These are phyloP conservation scores for Agrocybe praecox DNA, from an alignment of 768 basidiomycete genomes.

Conservation along the genomic window DNA sequence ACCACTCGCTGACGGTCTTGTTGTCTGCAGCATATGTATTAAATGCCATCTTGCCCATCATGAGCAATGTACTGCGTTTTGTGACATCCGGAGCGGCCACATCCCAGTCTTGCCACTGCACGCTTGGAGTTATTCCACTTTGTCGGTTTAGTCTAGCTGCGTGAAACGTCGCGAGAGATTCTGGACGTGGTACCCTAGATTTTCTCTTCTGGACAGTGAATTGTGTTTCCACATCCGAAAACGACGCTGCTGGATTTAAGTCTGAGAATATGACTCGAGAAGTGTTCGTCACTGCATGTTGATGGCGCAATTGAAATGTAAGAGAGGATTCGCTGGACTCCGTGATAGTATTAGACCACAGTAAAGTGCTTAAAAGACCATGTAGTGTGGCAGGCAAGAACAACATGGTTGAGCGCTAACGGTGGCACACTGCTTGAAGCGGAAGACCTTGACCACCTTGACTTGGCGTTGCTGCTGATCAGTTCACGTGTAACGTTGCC, in stretches of 20 bases:
- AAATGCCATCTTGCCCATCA: conserved; percentile 87
- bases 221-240: conserved; percentile 29
- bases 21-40: conserved; percentile 72
- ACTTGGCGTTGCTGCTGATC: no score
- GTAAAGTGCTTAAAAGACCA: conserved; percentile 40
- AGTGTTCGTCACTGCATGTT: conserved; percentile 55
- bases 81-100: conserved; percentile 71
- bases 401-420: no score
- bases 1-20: conserved; percentile 61
- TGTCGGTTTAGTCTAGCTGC: conserved; percentile 35
- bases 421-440: no score
- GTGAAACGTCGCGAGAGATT: conserved; percentile 41
- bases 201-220: conserved; percentile 44
- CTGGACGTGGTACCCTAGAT: conserved; percentile 47
- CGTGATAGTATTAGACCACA: conserved; percentile 37
- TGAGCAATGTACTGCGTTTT: conserved; percentile 69
- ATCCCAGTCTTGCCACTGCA: conserved; percentile 68
- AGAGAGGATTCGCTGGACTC: conserved; percentile 35
- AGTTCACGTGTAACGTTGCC: no score
- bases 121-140: conserved; percentile 33
- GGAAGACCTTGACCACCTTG: no score
- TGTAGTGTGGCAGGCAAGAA: conserved; percentile 44
- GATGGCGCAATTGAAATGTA: conserved; percentile 67
- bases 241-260: conserved; percentile 28
- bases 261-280: conserved; percentile 65